A percentile compares a stretch with the other conserved stretches of the same genome.
Evolutionary conservation across 202 grass and related monocot species (phyloP).

Genomic region (Panicum hallii): DNA sequence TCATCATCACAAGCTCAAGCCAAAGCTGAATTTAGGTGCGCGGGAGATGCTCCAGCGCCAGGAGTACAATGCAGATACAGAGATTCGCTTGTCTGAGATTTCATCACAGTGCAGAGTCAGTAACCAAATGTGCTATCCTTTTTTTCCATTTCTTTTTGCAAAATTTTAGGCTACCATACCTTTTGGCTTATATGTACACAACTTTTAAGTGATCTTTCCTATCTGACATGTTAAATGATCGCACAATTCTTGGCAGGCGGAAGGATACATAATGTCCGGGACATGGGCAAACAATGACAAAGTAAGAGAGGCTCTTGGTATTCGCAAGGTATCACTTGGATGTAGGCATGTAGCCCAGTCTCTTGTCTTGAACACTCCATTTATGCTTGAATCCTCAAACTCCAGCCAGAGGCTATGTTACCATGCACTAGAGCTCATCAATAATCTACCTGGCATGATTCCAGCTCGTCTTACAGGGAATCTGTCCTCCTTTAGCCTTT

Average conservation of each 20-base stretch:
- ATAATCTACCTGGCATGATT: too few species aligned
- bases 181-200: not conserved
- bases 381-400: too few species aligned
- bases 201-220: not conserved
- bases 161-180: too few species aligned
- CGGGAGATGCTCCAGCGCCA: constrained; percentile 44
- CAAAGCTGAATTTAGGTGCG: constrained; percentile 10
- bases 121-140: not conserved
- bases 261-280: constrained; percentile 52
- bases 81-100: constrained; percentile 50
- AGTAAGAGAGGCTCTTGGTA: constrained; percentile 65
- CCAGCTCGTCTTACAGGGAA: too few species aligned
- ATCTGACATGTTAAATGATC: not conserved
- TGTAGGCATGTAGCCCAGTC: too few species aligned
- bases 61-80: constrained; percentile 16
- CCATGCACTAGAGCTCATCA: too few species aligned
- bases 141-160: too few species aligned
- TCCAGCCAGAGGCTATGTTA: too few species aligned
- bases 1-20: constrained; percentile 7
- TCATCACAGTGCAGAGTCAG: constrained; percentile 76
- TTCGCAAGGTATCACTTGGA: constrained; percentile 75
- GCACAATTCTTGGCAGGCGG: constrained; percentile 43
- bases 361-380: too few species aligned
- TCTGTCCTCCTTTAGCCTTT: too few species aligned
- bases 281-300: constrained; percentile 67